phyloP scores from a whole-genome alignment of 164 flowering plant genomes.

The Dillenia suffruticosa region DNA sequence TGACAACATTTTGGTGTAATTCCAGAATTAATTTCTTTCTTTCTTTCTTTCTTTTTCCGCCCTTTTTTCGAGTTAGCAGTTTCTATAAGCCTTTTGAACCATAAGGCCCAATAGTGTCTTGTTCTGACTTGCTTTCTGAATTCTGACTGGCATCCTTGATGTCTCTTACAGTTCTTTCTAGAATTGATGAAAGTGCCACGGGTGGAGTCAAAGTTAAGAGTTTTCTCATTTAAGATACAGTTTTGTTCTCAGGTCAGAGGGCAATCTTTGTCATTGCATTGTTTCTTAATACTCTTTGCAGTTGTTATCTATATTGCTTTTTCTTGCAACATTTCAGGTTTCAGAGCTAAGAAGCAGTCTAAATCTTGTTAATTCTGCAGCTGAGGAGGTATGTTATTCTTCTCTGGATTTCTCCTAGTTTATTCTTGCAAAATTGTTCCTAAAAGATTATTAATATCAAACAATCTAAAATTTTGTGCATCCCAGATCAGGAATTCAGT shows the following conservation, averaged over 20 bases:
- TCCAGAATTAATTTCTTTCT: no score
- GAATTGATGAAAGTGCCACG: slow-evolving; percentile 98
- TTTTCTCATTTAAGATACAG: slow-evolving; percentile 88
- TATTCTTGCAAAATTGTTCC: neutral
- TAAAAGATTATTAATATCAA: neutral
- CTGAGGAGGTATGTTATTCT: slow-evolving; percentile 51
- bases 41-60: no score
- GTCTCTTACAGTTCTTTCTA: slow-evolving; percentile 66
- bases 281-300: neutral
- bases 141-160: slow-evolving; percentile 7
- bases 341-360: slow-evolving; percentile 52
- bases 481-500: slow-evolving; percentile 54
- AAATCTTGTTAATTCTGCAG: slow-evolving; percentile 41
- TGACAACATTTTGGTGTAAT: no score
- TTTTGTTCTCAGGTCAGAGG: slow-evolving; percentile 68
- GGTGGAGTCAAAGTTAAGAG: slow-evolving; percentile 90
- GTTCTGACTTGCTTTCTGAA: no score
- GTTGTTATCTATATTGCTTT: neutral
- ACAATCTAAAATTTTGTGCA: neutral
- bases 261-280: neutral
- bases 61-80: no score
- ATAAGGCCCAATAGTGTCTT: no score
- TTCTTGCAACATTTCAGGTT: slow-evolving; percentile 35
- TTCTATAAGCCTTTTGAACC: no score
- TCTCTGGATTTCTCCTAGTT: neutral